Conservation (phyloP, 2,329 filamentous ascomycete genomes). For the Neofusicoccum parvum region DNA sequence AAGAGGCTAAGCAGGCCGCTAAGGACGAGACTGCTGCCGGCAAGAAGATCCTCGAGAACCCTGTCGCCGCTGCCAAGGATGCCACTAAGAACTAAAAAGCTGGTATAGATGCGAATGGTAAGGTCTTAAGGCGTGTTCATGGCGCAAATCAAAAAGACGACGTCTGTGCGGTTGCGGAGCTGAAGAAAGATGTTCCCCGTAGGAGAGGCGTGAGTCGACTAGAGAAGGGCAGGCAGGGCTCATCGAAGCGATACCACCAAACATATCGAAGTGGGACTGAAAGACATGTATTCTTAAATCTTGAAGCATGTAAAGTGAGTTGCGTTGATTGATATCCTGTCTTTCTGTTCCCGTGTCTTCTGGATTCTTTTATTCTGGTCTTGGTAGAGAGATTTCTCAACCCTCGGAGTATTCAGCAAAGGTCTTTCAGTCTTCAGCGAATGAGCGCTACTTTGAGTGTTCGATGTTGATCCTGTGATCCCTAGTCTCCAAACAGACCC, state of each 20-base stretch:
- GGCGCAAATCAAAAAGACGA: not conserved
- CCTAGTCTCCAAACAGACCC: no score
- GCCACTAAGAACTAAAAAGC: conserved; percentile 13
- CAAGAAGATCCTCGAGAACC: conserved; percentile 34
- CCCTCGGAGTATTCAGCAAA: no score
- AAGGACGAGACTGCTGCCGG: conserved; percentile 42
- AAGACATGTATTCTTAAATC: not conserved
- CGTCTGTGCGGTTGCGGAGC: not conserved
- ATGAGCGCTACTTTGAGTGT: no score
- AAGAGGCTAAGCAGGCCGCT: conserved; percentile 46
- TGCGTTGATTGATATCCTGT: not conserved
- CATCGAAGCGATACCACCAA: not conserved
- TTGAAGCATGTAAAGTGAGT: not conserved
- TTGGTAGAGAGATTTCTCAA: not conserved
- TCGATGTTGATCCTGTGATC: no score
- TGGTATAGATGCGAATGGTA: not conserved
- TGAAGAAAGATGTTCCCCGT: not conserved
- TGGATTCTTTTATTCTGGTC: not conserved
- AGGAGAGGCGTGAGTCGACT: not conserved
- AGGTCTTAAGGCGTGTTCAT: not conserved
- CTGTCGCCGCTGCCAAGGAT: conserved; percentile 35
- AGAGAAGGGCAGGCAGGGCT: conserved; percentile 1
- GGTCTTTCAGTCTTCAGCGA: no score
- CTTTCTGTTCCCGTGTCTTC: not conserved
- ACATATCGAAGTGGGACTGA: not conserved